Evolutionary conservation across 805 yeast species (phyloP).

Genomic region (Phaffomyces antillensis): DNA sequence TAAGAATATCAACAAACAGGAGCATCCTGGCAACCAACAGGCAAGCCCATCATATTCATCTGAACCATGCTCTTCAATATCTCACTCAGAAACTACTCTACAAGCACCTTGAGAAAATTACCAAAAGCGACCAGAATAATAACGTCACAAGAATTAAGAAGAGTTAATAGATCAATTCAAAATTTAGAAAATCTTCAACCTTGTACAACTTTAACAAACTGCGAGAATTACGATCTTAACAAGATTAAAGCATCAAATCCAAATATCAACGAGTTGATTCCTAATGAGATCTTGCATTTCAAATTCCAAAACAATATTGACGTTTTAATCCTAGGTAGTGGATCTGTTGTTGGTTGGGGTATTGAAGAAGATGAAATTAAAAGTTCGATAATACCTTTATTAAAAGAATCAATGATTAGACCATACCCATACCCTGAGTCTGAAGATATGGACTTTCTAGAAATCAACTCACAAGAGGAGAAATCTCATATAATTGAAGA

Average conservation of each 20-base stretch:
- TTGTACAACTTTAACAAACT: constrained; percentile 65
- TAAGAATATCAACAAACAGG: too few species aligned
- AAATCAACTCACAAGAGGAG: constrained; percentile 8
- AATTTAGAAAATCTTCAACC: constrained; percentile 24
- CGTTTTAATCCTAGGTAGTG: constrained; percentile 64
- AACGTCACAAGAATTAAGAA: constrained; percentile 11
- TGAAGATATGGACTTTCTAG: constrained; percentile 76
- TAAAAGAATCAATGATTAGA: constrained; percentile 41
- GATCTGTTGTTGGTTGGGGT: constrained; percentile 83
- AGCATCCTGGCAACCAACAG: too few species aligned
- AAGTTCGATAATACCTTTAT: constrained; percentile 42
- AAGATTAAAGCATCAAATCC: constrained; percentile 28
- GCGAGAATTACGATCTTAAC: constrained; percentile 62
- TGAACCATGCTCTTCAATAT: neutral
- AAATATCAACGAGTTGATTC: constrained; percentile 33
- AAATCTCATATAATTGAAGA: constrained; percentile 58
- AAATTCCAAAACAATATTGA: constrained; percentile 39
- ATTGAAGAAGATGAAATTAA: constrained; percentile 47
- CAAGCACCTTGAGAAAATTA: constrained; percentile 1
- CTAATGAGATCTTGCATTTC: constrained; percentile 62
- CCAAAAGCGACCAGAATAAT: constrained; percentile 11
- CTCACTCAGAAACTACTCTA: neutral
- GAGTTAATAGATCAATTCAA: constrained; percentile 4
- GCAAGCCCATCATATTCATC: too few species aligned
- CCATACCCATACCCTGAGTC: constrained; percentile 51